Percentiles rank a stretch among this genome's conserved stretches.
Evolutionary conservation across 1,284 basidiomycete genomes (phyloP).

Genomic region (Ustilago curta): DNA sequence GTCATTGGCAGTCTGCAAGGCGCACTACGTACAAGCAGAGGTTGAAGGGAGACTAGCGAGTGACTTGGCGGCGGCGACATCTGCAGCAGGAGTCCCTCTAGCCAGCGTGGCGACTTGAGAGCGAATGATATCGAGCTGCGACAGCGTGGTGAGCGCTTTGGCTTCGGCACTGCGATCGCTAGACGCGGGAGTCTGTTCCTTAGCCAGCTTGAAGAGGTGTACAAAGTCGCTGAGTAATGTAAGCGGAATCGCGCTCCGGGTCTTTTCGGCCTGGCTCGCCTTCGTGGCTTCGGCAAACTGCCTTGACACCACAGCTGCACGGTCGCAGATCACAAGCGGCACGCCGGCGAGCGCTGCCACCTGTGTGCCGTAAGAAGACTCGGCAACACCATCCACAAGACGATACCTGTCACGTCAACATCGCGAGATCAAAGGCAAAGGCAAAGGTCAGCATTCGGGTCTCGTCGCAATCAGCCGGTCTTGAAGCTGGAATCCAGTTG

Average conservation of each 20-base stretch:
- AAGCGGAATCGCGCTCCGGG: slow-evolving; percentile 55
- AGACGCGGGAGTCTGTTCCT: slow-evolving; percentile 8
- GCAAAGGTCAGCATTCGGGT: background rate
- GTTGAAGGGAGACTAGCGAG: slow-evolving; percentile 24
- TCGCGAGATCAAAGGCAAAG: background rate
- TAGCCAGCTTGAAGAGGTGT: slow-evolving; percentile 57
- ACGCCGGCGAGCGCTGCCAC: slow-evolving; percentile 67
- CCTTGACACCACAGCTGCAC: slow-evolving; percentile 61
- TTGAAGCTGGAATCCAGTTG: background rate
- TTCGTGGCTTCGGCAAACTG: slow-evolving; percentile 61
- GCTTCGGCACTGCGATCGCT: slow-evolving; percentile 34
- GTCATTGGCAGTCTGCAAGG: slow-evolving; percentile 10
- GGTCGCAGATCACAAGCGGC: slow-evolving; percentile 62
- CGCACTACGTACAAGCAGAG: slow-evolving; percentile 50
- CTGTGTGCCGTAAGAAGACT: slow-evolving; percentile 81
- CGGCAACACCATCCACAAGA: slow-evolving; percentile 75
- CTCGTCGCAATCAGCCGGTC: background rate
- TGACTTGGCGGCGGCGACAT: slow-evolving; percentile 10
- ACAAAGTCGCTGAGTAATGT: slow-evolving; percentile 65
- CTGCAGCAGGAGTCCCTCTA: slow-evolving; percentile 3
- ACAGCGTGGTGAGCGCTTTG: slow-evolving; percentile 35
- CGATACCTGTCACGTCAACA: slow-evolving; percentile 49
- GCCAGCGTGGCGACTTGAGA: slow-evolving; percentile 47
- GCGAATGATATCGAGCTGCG: slow-evolving; percentile 57
- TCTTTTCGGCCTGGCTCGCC: slow-evolving; percentile 57